Percentiles rank a stretch among this genome's conserved stretches.
phyloP scores from a whole-genome alignment of 352 stramenopile species.

The Pythium sp. region DNA sequence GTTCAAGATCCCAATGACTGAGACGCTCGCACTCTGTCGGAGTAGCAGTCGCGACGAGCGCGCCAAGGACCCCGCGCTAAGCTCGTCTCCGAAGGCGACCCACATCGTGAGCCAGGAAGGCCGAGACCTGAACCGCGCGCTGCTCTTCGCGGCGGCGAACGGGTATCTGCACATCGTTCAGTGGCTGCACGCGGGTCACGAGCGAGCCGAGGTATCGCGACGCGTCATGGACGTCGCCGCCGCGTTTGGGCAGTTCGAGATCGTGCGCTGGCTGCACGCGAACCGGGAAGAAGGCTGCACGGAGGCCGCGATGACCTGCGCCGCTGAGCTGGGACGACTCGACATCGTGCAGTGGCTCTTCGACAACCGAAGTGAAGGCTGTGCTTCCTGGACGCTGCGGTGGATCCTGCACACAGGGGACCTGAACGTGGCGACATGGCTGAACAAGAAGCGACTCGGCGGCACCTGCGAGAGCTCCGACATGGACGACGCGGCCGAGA shows the following conservation, averaged over 20 bases:
- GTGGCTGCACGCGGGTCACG: slow-evolving; percentile 23
- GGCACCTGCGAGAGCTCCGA: slow-evolving; percentile 11
- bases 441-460: slow-evolving; percentile 7
- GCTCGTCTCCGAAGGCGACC: neutral
- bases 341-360: slow-evolving; percentile 27
- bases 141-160: slow-evolving; percentile 16
- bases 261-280: slow-evolving; percentile 27
- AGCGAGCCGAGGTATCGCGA: slow-evolving; percentile 3
- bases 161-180: slow-evolving; percentile 22
- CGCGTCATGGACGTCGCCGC: slow-evolving; percentile 34
- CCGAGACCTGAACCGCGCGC: slow-evolving; percentile 16
- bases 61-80: neutral
- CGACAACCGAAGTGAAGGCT: slow-evolving; percentile 17
- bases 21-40: slow-evolving; percentile 17
- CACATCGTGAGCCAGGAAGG: slow-evolving; percentile 13
- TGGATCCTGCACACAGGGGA: slow-evolving; percentile 18
- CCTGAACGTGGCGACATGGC: slow-evolving; percentile 11
- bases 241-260: slow-evolving; percentile 24
- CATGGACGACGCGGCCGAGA: slow-evolving; percentile 27
- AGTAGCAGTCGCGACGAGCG: slow-evolving; percentile 13
- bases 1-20: slow-evolving; percentile 17
- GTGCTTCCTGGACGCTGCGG: slow-evolving; percentile 16
- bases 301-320: slow-evolving; percentile 18
- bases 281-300: slow-evolving; percentile 20
- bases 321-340: slow-evolving; percentile 17